phyloP scores from a whole-genome alignment of 305 asterid species.

The Salvia sclarea region DNA sequence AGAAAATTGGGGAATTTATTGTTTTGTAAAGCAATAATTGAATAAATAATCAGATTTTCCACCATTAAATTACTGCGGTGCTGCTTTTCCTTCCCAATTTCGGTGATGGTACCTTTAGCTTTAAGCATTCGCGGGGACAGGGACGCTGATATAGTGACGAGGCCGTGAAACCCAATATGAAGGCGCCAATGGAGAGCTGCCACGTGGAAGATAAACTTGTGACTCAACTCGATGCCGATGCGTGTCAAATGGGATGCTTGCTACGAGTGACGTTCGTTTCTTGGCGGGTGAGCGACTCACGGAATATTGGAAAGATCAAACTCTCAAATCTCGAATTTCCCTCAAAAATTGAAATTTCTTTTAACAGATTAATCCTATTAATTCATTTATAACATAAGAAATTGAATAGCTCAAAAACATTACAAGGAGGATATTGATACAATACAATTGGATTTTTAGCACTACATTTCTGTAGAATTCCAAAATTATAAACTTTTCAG shows the following conservation, averaged over 20 bases:
- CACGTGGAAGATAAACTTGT: background rate
- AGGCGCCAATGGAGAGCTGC: background rate
- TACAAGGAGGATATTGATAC: no score
- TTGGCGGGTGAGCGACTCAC: slow-evolving; percentile 19
- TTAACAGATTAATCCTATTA: no score
- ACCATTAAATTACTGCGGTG: slow-evolving; percentile 17
- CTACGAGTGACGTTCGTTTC: background rate
- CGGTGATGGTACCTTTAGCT: slow-evolving; percentile 21
- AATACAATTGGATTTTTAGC: no score
- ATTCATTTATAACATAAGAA: no score
- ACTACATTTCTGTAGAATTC: no score
- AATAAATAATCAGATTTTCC: slow-evolving; percentile 9
- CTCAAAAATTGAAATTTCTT: no score
- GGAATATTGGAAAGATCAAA: no score
- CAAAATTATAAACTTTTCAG: no score
- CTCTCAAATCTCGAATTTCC: no score
- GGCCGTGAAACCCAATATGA: background rate
- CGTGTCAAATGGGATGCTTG: background rate
- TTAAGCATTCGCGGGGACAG: slow-evolving; percentile 12
- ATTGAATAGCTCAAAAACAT: no score
- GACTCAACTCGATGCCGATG: background rate
- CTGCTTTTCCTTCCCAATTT: background rate
- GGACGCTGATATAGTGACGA: background rate
- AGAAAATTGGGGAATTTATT: background rate
- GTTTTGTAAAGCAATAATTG: background rate